A percentile compares a stretch with the other conserved stretches of the same genome.
Conservation (phyloP, 768 basidiomycete genomes). For the Suillus brevipes region DNA sequence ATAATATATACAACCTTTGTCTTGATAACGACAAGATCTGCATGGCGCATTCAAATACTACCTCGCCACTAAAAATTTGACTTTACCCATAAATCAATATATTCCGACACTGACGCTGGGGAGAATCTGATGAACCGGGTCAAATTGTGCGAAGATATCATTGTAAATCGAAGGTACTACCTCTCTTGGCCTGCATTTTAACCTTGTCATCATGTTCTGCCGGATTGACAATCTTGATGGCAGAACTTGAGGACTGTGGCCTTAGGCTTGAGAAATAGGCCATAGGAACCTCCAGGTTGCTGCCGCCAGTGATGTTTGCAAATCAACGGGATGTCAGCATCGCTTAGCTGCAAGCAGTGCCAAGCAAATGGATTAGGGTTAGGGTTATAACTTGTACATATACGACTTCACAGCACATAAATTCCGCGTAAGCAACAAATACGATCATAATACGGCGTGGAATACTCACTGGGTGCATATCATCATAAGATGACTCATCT, state of each 20-base stretch:
- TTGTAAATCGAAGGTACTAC: constrained; percentile 36
- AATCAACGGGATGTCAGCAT: not conserved
- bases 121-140: constrained; percentile 48
- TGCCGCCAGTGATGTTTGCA: not conserved
- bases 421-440: not conserved
- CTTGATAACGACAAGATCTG: constrained; percentile 83
- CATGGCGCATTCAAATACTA: constrained; percentile 4
- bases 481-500: too few species aligned
- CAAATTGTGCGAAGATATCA: constrained; percentile 14
- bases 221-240: constrained; percentile 74
- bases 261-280: constrained; percentile 69
- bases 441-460: not conserved
- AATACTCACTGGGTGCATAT: too few species aligned
- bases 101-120: constrained; percentile 85
- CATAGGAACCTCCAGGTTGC: constrained; percentile 40
- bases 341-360: not conserved
- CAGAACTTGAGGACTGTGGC: constrained; percentile 56
- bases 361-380: not conserved
- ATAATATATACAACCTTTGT: constrained; percentile 82
- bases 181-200: constrained; percentile 52
- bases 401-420: not conserved
- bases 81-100: constrained; percentile 86
- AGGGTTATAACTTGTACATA: not conserved
- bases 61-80: not conserved
- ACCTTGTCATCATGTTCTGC: constrained; percentile 40